Evolutionary conservation across 2,329 filamentous ascomycete species (phyloP).

Genomic region (Iodosphaeria phyllophila): DNA sequence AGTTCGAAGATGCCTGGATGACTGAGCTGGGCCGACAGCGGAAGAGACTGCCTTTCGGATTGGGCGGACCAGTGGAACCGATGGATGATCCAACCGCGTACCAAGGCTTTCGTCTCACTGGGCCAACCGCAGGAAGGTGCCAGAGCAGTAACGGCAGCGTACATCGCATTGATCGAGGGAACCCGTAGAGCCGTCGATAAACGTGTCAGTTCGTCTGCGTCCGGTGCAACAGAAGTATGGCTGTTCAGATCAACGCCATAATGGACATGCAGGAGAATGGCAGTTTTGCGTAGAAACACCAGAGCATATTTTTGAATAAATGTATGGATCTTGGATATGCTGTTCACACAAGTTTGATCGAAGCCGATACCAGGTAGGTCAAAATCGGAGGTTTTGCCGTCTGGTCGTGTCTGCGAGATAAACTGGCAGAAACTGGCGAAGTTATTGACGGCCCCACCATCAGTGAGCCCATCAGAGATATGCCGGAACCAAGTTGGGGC

Average conservation of each 20-base stretch:
- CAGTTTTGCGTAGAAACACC: conserved; percentile 72
- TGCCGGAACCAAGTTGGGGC: conserved; percentile 27
- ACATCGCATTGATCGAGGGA: conserved; percentile 64
- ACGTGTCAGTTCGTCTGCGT: conserved; percentile 63
- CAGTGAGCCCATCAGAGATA: conserved; percentile 21
- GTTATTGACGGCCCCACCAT: conserved; percentile 28
- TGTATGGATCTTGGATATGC: conserved; percentile 32
- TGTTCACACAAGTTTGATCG: conserved; percentile 33
- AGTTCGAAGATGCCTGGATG: conserved; percentile 92
- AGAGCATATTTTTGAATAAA: conserved; percentile 69
- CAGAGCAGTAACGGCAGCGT: conserved; percentile 34
- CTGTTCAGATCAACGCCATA: conserved; percentile 77
- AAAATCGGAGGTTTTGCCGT: conserved; percentile 12
- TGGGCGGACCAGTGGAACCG: no score
- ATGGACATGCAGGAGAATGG: conserved; percentile 70
- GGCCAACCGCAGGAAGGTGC: conserved; percentile 29
- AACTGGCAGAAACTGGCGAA: conserved; percentile 36
- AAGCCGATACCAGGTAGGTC: conserved; percentile 27
- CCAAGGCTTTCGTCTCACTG: conserved; percentile 22
- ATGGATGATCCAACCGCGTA: conserved; percentile 58
- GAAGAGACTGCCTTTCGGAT: conserved; percentile 27
- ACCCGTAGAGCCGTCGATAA: conserved; percentile 59
- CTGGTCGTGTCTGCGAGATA: conserved; percentile 20
- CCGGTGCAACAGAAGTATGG: conserved; percentile 40
- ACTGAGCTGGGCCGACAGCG: conserved; percentile 32